Base-by-base conservation (phyloP, 2,329 filamentous ascomycete genomes). In the Talaromyces sp. region DNA sequence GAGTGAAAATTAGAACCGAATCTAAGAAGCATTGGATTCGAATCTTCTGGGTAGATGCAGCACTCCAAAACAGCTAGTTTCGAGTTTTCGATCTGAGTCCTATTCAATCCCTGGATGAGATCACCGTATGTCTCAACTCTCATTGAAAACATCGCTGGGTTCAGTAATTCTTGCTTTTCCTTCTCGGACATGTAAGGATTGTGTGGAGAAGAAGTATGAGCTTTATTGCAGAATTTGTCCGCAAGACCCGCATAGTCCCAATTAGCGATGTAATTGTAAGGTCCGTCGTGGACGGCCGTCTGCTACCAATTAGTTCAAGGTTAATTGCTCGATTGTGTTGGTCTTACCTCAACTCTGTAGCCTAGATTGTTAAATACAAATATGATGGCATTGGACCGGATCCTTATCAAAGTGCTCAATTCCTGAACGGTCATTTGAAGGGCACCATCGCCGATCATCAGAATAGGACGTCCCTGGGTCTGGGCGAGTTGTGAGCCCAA, bases 381-480 rank as follows among this genome's bases (percentile, higher is more conserved):
- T 67, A 95, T 87, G 72, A 92, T 92, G n/a, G 90, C 84, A 66
- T 88, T 87, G 54, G 94, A 80, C 16, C 83, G 82, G 62, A 90
- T 86, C n/a, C 88, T 85, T 67, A 96, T 86, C 83, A 96, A 93
- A 3, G 91, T 95, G 74, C 87, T 90, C 68, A 96, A 76, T 77
- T 94, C 92, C 75, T 96, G 92, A 0, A 85, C 90, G 0, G 91
- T 94, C 65, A 96, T 82, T 76, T 96, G 92, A 79, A 96, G 89
- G 52, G 88, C 91, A 16, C 92, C 92, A 73, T 96, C 92, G 14
- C 92, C 92, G 16, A 92, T 90, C 73, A 96, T 92, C 39, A 96
- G 81, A 57, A 97, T 88, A 0, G 89, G 35, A 19, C 50, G 24
- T 14, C 33, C 33, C 91, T 67, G 92, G 80, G 9, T 63, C 24